Conservation (phyloP, 2,329 filamentous ascomycete genomes). For the Sporothrix globosa region DNA sequence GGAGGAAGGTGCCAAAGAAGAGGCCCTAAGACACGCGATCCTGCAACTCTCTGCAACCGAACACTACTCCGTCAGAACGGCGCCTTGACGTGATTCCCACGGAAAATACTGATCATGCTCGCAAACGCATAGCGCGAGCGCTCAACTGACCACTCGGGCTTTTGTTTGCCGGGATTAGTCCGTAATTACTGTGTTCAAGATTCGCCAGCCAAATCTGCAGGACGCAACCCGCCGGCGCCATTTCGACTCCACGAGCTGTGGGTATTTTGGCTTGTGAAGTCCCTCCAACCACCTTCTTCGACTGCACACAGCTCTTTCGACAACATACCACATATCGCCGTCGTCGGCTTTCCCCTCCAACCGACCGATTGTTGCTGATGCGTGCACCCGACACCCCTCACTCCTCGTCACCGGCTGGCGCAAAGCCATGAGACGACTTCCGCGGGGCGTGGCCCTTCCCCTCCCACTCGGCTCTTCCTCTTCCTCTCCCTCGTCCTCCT, state of each 20-base stretch:
- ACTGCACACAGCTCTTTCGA: too few species aligned
- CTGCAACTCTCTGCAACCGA: background rate
- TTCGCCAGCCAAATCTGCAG: background rate
- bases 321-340: background rate
- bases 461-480: background rate
- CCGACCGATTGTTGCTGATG: slow-evolving; percentile 7
- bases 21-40: background rate
- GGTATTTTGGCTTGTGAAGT: too few species aligned
- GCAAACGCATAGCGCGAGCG: slow-evolving; percentile 24
- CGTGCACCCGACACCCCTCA: background rate
- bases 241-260: background rate
- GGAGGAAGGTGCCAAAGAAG: background rate
- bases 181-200: slow-evolving; percentile 1
- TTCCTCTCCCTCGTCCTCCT: background rate
- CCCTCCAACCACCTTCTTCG: background rate
- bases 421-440: slow-evolving; percentile 31
- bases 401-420: slow-evolving; percentile 29
- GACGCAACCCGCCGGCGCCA: background rate
- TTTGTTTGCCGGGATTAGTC: slow-evolving; percentile 27
- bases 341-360: background rate
- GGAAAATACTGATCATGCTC: slow-evolving; percentile 20
- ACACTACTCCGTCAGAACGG: background rate
- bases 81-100: background rate
- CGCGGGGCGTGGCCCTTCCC: slow-evolving; percentile 22
- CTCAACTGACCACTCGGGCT: slow-evolving; percentile 19